Conservation (phyloP, 345 rosid species). For the Murraya paniculata region DNA sequence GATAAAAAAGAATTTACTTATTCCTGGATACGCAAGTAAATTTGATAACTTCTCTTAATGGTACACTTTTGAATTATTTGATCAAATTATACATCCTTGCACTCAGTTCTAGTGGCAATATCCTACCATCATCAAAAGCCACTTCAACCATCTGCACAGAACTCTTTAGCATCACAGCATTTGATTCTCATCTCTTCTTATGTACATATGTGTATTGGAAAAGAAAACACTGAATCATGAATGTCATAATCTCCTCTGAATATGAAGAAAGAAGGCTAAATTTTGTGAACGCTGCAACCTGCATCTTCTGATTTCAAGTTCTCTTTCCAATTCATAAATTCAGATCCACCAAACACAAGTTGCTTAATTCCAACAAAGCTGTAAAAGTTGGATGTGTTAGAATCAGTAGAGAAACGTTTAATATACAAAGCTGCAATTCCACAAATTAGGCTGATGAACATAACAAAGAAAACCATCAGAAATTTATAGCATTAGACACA, state of each 20-base stretch:
- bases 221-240: neutral
- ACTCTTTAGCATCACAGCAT: neutral
- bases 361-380: slow-evolving; percentile 85
- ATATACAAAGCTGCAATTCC: neutral
- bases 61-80: neutral
- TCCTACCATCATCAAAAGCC: neutral
- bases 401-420: neutral
- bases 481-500: neutral
- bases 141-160: neutral
- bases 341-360: slow-evolving; percentile 81
- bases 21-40: neutral
- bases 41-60: neutral
- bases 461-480: neutral
- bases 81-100: neutral
- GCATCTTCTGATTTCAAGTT: slow-evolving; percentile 65
- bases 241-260: neutral
- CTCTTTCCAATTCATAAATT: slow-evolving; percentile 83
- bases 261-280: slow-evolving; percentile 29
- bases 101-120: neutral
- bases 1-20: neutral
- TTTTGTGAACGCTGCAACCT: slow-evolving; percentile 65
- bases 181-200: neutral
- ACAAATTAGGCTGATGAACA: neutral
- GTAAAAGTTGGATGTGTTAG: slow-evolving; percentile 14
- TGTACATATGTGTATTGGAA: neutral